phyloP scores from a whole-genome alignment of 2,329 filamentous ascomycete species.

The Sordariomycetes sp. region DNA sequence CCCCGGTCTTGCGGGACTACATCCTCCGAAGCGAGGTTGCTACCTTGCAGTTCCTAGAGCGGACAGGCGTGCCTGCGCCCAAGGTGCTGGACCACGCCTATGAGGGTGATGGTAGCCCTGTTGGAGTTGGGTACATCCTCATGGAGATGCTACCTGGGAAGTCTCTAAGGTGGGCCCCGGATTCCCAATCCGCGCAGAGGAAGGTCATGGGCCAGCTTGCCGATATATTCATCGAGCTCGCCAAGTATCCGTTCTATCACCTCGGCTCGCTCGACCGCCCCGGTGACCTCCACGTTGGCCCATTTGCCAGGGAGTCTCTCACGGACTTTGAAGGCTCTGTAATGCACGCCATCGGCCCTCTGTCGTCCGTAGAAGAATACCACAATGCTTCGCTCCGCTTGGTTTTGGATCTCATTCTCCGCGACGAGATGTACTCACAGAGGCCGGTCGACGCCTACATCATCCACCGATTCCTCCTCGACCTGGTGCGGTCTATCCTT shows the following conservation, averaged over 20 bases:
- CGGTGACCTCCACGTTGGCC: conserved; percentile 16
- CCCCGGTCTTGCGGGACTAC: conserved; percentile 17
- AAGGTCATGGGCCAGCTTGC: conserved; percentile 25
- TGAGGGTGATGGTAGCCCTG: conserved; percentile 16
- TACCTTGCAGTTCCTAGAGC: conserved; percentile 25
- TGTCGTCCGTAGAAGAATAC: conserved; percentile 22
- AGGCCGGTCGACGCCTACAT: conserved; percentile 24
- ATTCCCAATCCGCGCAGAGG: conserved; percentile 18
- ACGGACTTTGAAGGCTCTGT: conserved; percentile 18
- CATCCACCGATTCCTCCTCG: conserved; percentile 28
- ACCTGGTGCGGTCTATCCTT: conserved; percentile 17
- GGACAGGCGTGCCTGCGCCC: conserved; percentile 23
- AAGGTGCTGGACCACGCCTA: conserved; percentile 24
- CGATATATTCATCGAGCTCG: conserved; percentile 25
- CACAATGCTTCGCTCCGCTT: conserved; percentile 19
- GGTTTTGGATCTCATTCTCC: conserved; percentile 24
- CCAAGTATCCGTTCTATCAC: conserved; percentile 21
- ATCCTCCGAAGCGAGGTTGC: conserved; percentile 28
- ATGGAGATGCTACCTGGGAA: conserved; percentile 29
- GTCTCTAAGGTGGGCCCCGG: conserved; percentile 21
- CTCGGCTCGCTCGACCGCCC: conserved; percentile 22
- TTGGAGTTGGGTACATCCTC: conserved; percentile 28
- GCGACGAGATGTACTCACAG: conserved; percentile 22
- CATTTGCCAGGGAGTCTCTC: conserved; percentile 25
- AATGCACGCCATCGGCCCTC: conserved; percentile 21